Evolutionary conservation across 2,329 filamentous ascomycete species (phyloP).

Genomic region (Calonectria multiphialidica): DNA sequence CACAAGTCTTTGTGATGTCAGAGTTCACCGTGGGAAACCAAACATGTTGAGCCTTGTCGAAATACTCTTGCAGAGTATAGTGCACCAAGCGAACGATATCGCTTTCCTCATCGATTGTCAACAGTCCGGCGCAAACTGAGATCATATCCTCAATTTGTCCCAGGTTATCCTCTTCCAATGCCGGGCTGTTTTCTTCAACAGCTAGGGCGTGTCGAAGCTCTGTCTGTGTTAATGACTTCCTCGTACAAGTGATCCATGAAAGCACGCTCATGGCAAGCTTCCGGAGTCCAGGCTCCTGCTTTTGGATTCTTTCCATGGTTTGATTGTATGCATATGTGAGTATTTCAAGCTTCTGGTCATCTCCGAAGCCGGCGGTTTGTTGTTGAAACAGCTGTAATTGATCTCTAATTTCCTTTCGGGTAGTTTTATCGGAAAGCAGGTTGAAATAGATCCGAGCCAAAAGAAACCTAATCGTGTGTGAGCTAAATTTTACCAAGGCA

Average conservation of each 20-base stretch:
- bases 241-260: conserved; percentile 53
- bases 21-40: conserved; percentile 41
- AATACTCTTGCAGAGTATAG: conserved; percentile 57
- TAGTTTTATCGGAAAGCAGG: too few species aligned
- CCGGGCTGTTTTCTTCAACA: conserved; percentile 39
- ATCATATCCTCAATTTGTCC: conserved; percentile 46
- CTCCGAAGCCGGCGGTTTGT: too few species aligned
- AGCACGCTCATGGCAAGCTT: conserved; percentile 52
- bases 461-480: too few species aligned
- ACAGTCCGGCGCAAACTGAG: conserved; percentile 54
- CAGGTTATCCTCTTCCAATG: conserved; percentile 50
- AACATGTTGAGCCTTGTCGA: conserved; percentile 40
- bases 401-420: too few species aligned
- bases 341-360: background rate
- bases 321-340: background rate
- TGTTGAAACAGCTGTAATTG: too few species aligned
- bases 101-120: conserved; percentile 53
- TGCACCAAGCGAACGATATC: conserved; percentile 54
- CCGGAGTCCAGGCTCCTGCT: conserved; percentile 45
- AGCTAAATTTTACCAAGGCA: too few species aligned
- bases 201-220: conserved; percentile 57
- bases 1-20: background rate
- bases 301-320: conserved; percentile 37
- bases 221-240: conserved; percentile 42
- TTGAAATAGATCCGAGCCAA: too few species aligned